These are phyloP conservation scores for Globisporangium carolinianum DNA, from an alignment of 352 stramenopile species.

Conservation along the genomic window DNA sequence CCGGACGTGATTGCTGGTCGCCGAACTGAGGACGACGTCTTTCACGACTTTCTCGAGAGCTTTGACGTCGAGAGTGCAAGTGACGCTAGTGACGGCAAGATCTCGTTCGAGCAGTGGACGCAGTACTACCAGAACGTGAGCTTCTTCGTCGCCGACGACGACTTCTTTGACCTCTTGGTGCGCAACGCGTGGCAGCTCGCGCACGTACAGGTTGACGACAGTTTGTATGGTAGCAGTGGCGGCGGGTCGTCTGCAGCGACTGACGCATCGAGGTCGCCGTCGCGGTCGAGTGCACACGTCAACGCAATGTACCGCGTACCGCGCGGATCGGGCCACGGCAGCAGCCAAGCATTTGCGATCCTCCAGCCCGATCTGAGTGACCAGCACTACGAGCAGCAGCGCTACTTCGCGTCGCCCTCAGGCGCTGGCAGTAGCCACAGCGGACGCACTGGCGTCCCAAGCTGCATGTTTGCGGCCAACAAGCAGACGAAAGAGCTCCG, in stretches of 20 bases:
- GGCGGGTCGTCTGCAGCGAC: not conserved
- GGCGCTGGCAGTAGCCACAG: conserved; percentile 3
- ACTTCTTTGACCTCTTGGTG: conserved; percentile 88
- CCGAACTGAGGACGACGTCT: conserved; percentile 44
- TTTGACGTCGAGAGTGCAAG: conserved; percentile 46
- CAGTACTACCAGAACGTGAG: conserved; percentile 89
- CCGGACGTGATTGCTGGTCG: conserved; percentile 67
- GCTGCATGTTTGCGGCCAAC: conserved; percentile 15
- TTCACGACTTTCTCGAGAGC: conserved; percentile 74
- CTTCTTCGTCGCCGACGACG: conserved; percentile 81
- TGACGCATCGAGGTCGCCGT: not conserved
- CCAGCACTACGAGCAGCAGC: conserved; percentile 19
- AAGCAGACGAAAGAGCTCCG: conserved; percentile 62
- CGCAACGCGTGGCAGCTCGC: conserved; percentile 80
- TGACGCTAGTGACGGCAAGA: conserved; percentile 16
- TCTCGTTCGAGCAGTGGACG: conserved; percentile 46
- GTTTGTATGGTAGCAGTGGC: not conserved
- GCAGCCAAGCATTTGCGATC: conserved; percentile 49
- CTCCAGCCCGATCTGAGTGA: conserved; percentile 53
- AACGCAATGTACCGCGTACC: conserved; percentile 13
- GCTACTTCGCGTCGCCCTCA: not conserved
- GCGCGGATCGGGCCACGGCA: conserved; percentile 37
- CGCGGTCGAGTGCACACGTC: not conserved
- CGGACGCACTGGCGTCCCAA: not conserved
- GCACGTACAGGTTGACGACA: conserved; percentile 5